Base-by-base conservation (phyloP, 1,139 yeast genomes). In the Candida albicans region DNA sequence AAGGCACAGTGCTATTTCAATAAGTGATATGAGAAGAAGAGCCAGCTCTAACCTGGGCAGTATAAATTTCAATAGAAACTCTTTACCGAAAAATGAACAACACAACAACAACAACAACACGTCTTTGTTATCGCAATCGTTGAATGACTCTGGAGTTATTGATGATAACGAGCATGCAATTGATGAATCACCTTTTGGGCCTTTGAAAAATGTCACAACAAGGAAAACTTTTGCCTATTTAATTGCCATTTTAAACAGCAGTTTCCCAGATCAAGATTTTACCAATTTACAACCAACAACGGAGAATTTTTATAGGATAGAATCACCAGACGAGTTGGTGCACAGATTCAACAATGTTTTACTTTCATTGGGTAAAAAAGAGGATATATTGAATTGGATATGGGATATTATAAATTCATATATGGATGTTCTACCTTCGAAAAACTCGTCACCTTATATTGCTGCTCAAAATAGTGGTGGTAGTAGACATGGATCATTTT, bases 261-360 rank as follows among this genome's bases (percentile, higher is more conserved):
- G 95, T 1, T 93, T 88, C 59, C 98, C 99, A 0, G 99, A 93
- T 61, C 96, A 93, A 59, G 99, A 93, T 59, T 93, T 91, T 57
- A 80, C 95, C 11, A 79, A 84, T 30, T 76, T 93, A 48, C 91
- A 89, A 59, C 99, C 99, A 1, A 80, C 84, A 14, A 90, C 89
- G 52, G 96, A 93, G 41, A 73, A 73, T 49, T 73, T 73, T 45
- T 74, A 68, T 48, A 57, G 65, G 45, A 58, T 73, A 18, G 67
- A 71, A 68, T 54, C 62, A 8, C 55, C 82, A 68, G 67, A 82
- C 42, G 77, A 79, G 31, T 78, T 91, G 44, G 79, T 88, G 39
- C 78, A 84, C 41, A 80, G 83, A 42, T 85, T 93, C 56, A 90
- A 90, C 61, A 88, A 89, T 56, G 73, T 91, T 7, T 75, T 93